Conservation (phyloP, 208 protist species). For the Crithidia sp. region DNA sequence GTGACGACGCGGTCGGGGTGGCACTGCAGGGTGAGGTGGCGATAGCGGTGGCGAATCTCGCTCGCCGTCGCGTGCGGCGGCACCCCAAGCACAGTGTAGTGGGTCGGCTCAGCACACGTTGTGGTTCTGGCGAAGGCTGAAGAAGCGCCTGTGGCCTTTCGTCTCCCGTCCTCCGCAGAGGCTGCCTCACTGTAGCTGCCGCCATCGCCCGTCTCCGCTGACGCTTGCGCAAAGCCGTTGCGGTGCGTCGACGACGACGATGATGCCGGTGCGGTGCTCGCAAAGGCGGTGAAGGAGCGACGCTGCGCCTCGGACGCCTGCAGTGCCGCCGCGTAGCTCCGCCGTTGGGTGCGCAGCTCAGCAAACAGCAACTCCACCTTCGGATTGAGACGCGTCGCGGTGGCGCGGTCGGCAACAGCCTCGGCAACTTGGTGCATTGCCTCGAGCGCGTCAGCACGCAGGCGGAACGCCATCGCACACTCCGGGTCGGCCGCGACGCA, state of each 20-base stretch:
- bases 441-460: constrained; percentile 54
- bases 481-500: constrained; percentile 49
- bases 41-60: constrained; percentile 68
- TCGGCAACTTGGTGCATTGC: constrained; percentile 34
- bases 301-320: background rate
- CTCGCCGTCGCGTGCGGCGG: constrained; percentile 30
- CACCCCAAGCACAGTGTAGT: constrained; percentile 79
- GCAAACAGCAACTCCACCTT: constrained; percentile 39
- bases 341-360: constrained; percentile 44
- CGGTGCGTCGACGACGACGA: background rate
- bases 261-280: background rate
- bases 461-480: constrained; percentile 52
- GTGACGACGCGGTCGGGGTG: constrained; percentile 82
- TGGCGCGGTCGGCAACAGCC: constrained; percentile 55
- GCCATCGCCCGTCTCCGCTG: background rate
- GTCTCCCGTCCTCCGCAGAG: too few relatives aligned
- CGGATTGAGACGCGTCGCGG: constrained; percentile 41
- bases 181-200: background rate
- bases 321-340: constrained; percentile 7
- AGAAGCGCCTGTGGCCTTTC: background rate
- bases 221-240: too few relatives aligned
- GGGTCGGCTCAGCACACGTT: constrained; percentile 19
- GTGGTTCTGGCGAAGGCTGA: background rate
- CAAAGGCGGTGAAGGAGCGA: constrained; percentile 5
- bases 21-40: constrained; percentile 67